Conservation (phyloP, 306 rosid species). For the Casuarina cunninghamiana region DNA sequence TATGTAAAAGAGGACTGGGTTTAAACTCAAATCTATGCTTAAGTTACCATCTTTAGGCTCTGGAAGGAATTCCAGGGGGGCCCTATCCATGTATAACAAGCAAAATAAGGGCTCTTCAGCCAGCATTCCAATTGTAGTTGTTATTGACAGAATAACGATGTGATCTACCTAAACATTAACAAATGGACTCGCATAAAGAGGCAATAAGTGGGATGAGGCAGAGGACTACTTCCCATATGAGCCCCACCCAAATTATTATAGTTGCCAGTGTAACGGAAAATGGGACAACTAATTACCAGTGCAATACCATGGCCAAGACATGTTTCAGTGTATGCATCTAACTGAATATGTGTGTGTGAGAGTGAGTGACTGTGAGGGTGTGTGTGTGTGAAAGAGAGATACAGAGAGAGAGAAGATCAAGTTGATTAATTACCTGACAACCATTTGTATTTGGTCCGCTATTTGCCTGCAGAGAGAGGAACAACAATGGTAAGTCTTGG, state of each 20-base stretch:
- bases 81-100: background rate
- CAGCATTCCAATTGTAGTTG: background rate
- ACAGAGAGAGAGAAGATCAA: background rate
- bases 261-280: too few relatives aligned
- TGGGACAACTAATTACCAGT: background rate
- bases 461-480: slow-evolving; percentile 72
- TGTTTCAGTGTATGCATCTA: background rate
- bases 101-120: background rate
- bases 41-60: background rate
- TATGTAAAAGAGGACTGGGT: background rate
- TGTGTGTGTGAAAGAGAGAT: background rate
- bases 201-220: background rate
- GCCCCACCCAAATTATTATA: background rate
- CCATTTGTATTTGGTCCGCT: slow-evolving; percentile 88
- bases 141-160: background rate
- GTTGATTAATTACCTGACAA: slow-evolving; percentile 65
- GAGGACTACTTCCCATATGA: background rate
- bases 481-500: slow-evolving; percentile 5
- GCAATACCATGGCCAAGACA: background rate
- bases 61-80: too few relatives aligned
- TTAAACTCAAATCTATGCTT: background rate
- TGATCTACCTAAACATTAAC: background rate
- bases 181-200: background rate
- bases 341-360: background rate
- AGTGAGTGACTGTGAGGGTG: background rate